These are phyloP conservation scores for Didymella keratinophila DNA, from an alignment of 2,329 filamentous ascomycete genomes.

Conservation along the genomic window DNA sequence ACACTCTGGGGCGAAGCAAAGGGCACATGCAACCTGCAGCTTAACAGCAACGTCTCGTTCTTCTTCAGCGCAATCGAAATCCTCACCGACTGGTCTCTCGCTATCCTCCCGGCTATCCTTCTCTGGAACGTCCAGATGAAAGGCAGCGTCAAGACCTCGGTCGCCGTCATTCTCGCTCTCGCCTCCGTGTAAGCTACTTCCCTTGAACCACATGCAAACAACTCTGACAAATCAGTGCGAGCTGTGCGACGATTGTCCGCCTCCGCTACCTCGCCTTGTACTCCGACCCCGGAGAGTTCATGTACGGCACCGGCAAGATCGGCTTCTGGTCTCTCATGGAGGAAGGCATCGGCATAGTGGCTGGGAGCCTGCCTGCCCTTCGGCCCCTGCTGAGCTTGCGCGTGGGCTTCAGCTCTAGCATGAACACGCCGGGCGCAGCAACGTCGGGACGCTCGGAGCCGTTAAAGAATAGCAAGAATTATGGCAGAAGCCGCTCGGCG, in stretches of 20 bases:
- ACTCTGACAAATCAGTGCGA: constrained; percentile 41
- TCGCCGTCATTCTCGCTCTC: constrained; percentile 51
- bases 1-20: constrained; percentile 34
- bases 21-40: constrained; percentile 29
- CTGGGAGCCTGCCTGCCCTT: constrained; percentile 56
- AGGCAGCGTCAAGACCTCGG: constrained; percentile 51
- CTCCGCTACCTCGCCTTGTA: constrained; percentile 55
- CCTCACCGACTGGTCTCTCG: constrained; percentile 30
- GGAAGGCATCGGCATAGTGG: constrained; percentile 57
- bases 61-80: constrained; percentile 36
- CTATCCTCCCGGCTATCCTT: constrained; percentile 29
- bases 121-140: constrained; percentile 44
- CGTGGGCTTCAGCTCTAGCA: constrained; percentile 24
- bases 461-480: background rate
- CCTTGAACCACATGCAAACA: background rate
- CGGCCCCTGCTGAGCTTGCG: constrained; percentile 51
- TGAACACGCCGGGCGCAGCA: constrained; percentile 28
- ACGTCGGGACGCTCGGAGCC: constrained; percentile 29
- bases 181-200: constrained; percentile 50
- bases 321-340: constrained; percentile 57
- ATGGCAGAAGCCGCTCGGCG: constrained; percentile 14
- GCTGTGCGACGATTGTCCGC: constrained; percentile 50
- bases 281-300: constrained; percentile 51
- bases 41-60: constrained; percentile 32
- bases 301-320: constrained; percentile 53